Evolutionary conservation across 805 yeast genomes (phyloP).

Genomic region (Starmerella apicola): DNA sequence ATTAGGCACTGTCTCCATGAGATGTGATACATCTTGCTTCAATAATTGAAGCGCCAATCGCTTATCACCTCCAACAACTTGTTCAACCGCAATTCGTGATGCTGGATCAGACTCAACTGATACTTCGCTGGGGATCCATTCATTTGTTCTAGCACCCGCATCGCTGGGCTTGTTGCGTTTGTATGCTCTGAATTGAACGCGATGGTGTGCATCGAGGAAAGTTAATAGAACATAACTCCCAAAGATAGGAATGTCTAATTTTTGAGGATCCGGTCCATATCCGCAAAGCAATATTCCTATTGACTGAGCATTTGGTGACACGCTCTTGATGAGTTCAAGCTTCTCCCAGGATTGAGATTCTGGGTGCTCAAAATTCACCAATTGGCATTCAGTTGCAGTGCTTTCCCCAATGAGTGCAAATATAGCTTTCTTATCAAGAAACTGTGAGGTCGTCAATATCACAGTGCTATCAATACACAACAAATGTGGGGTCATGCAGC

Average conservation of each 20-base stretch:
- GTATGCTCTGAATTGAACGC: not conserved
- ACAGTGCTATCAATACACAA: conserved; percentile 2
- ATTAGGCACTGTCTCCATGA: not conserved
- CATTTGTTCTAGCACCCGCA: not conserved
- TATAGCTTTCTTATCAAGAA: not conserved
- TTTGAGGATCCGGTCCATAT: conserved; percentile 3
- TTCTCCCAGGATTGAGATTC: not conserved
- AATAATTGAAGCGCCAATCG: not conserved
- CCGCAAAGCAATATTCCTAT: conserved; percentile 6
- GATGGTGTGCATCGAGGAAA: not conserved
- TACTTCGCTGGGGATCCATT: not conserved
- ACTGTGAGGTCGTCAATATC: conserved; percentile 2
- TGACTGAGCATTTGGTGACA: not conserved
- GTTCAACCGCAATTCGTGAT: conserved; percentile 1
- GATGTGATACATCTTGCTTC: not conserved
- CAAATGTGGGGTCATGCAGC: not conserved
- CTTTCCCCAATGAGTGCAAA: conserved; percentile 5
- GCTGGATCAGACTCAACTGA: not conserved
- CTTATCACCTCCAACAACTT: not conserved
- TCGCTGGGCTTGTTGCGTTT: not conserved
- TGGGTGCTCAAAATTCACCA: not conserved
- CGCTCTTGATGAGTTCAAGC: conserved; percentile 1
- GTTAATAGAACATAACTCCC: not conserved
- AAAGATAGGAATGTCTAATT: not conserved
- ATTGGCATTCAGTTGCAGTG: not conserved